These are phyloP conservation scores for Chlamydomonas eustigma DNA, from an alignment of 139 green algal species.

Conservation along the genomic window DNA sequence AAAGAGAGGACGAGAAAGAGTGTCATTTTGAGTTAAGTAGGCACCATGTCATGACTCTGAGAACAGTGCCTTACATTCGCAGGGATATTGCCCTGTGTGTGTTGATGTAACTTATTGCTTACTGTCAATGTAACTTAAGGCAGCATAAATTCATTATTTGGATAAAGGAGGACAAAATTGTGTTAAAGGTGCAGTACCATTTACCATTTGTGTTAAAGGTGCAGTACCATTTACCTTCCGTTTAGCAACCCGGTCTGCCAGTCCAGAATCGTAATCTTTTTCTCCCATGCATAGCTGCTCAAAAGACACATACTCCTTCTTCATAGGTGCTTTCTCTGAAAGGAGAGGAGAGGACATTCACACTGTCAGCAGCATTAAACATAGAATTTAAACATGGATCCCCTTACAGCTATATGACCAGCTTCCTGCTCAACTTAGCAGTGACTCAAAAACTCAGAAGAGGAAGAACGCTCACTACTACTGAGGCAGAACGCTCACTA, in stretches of 20 bases:
- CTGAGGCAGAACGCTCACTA: neutral
- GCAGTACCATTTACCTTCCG: conserved; percentile 12
- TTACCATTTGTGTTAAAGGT: neutral
- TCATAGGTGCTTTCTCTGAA: neutral
- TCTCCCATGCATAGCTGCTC: conserved; percentile 1
- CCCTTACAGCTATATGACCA: neutral
- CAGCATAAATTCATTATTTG: neutral
- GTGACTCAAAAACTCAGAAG: neutral
- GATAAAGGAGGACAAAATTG: neutral
- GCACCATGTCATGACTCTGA: too few species aligned
- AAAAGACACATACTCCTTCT: conserved; percentile 11
- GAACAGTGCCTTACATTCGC: too few species aligned
- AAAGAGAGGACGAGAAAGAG: too few species aligned
- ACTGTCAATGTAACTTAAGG: neutral
- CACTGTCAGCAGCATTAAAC: neutral
- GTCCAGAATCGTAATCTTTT: neutral
- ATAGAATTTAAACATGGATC: neutral
- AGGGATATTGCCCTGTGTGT: too few species aligned
- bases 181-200: neutral
- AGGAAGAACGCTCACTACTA: neutral
- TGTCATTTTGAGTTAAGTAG: too few species aligned
- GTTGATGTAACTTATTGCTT: too few species aligned
- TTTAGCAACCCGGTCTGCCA: conserved; percentile 7
- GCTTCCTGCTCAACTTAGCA: neutral
- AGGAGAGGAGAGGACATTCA: neutral